Base-by-base conservation (phyloP, 768 basidiomycete genomes). In the Mycena floridula region DNA sequence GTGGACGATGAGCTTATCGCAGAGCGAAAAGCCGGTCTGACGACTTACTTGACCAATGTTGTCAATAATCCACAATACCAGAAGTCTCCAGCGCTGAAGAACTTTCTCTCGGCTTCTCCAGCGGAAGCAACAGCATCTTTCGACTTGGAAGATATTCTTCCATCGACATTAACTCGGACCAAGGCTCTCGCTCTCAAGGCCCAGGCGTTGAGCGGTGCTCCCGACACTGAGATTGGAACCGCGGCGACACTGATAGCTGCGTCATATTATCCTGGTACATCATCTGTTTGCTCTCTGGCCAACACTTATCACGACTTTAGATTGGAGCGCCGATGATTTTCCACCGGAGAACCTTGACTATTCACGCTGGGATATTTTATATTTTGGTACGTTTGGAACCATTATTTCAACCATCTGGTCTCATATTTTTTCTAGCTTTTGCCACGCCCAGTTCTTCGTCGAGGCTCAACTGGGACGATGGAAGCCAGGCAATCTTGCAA, bases 321-420 rank as follows among this genome's bases (percentile, higher is more conserved):
- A 76, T 50, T 81, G 81, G 81, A 61, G 65, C 30, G 67, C 62
- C 1, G 60, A 58, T 18, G 59, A 56, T 11, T 61, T 74, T 44
- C 67, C 80, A 4, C 84, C 84, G 5, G 77, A 80, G 59, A 57
- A 56, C 3, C 59, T 88, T 37, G 74, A 86, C 56, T 88, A 70
- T 57, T 71, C 69, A 47, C 73, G 78, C 55, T 83, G 82, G 52
- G 81, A 86, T 58, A 71, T 83, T 44, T 62, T 85, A 36, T 78
- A 80, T 58, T 85, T 80, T 48, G 77, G 81, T 82, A 37, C 47
- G 67, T 52, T 36, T 35, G 24, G 16, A 15, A 35, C 9, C 25
- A 22, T 16, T 5, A 24, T 13, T 45, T 38, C 20, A 24, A 42
- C 12, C 26, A 36, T 28, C 25, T 32, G 36, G 53, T 37, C 43